These are phyloP conservation scores for Puccinia sorghi DNA, from an alignment of 1,284 basidiomycete genomes.

Conservation along the genomic window DNA sequence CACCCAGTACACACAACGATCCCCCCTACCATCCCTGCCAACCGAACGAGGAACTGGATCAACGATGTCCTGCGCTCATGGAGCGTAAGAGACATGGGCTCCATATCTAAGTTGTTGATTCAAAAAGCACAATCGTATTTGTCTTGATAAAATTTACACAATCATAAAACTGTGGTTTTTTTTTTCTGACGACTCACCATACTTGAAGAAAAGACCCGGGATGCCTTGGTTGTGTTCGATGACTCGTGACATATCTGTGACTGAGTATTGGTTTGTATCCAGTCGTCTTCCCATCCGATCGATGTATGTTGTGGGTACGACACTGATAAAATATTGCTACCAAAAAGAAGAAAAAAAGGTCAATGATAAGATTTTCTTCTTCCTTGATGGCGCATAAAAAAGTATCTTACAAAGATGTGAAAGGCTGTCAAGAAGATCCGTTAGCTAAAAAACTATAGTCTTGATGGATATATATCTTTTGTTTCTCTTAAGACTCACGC, in stretches of 20 bases:
- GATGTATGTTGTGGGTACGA: conserved; percentile 92
- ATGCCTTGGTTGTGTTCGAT: conserved; percentile 76
- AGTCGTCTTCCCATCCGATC: conserved; percentile 66
- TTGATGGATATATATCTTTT: background rate
- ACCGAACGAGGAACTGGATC: conserved; percentile 77
- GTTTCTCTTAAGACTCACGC: conserved; percentile 63
- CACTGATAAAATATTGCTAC: conserved; percentile 94
- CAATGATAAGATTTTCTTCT: background rate
- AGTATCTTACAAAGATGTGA: conserved; percentile 25
- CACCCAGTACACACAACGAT: conserved; percentile 58
- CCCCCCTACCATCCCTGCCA: conserved; percentile 61
- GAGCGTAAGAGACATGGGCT: conserved; percentile 81
- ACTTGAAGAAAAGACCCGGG: conserved; percentile 61
- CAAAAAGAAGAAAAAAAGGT: background rate
- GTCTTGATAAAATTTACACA: too few relatives aligned
- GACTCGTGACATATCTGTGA: conserved; percentile 83
- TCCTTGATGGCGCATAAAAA: too few relatives aligned
- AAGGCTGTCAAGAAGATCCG: conserved; percentile 11
- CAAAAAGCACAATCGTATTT: too few relatives aligned
- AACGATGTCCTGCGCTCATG: conserved; percentile 81
- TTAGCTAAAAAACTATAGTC: too few relatives aligned
- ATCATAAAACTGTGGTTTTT: too few relatives aligned
- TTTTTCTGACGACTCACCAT: background rate
- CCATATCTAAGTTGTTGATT: conserved; percentile 71
- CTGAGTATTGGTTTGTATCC: conserved; percentile 88